Conservation (phyloP, 2,329 filamentous ascomycete species). For the Drechmeria coniospora region DNA sequence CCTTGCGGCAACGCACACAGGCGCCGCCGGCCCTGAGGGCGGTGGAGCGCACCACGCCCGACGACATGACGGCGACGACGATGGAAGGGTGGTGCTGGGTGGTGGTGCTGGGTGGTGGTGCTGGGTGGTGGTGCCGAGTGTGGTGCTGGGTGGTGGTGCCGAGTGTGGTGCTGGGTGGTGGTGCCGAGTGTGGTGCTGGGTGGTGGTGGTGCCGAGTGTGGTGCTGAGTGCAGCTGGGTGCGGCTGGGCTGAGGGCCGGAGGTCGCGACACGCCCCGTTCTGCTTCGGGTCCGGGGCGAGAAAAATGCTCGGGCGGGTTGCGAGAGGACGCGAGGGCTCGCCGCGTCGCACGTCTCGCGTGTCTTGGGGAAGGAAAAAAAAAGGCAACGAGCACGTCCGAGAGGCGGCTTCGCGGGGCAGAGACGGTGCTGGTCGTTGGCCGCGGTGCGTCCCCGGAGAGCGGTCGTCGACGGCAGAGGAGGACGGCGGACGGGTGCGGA, state of each 20-base stretch:
- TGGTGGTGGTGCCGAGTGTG: slow-evolving; percentile 1
- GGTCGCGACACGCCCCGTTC: slow-evolving; percentile 6
- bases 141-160: neutral
- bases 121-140: too few relatives aligned
- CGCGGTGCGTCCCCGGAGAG: neutral
- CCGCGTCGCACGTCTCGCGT: neutral
- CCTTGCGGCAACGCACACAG: slow-evolving; percentile 47
- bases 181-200: neutral
- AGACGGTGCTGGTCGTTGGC: neutral
- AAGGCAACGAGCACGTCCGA: neutral
- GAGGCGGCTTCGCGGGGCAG: neutral
- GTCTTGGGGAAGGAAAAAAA: neutral
- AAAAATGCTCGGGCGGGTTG: slow-evolving; percentile 3
- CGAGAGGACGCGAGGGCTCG: slow-evolving; percentile 1
- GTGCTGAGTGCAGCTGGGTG: slow-evolving; percentile 2
- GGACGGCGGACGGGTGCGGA: neutral
- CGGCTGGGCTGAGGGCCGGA: slow-evolving; percentile 5
- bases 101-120: neutral
- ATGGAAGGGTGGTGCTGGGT: neutral
- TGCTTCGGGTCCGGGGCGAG: slow-evolving; percentile 5
- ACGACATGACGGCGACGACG: slow-evolving; percentile 21
- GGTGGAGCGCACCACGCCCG: slow-evolving; percentile 37
- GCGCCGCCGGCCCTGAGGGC: slow-evolving; percentile 45
- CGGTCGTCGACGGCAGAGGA: neutral
- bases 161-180: slow-evolving; percentile 2